Evolutionary conservation across 2,329 filamentous ascomycete species (phyloP), one percentile per base, ranked within the genome.

Genomic region (Nemania abortiva): DNA sequence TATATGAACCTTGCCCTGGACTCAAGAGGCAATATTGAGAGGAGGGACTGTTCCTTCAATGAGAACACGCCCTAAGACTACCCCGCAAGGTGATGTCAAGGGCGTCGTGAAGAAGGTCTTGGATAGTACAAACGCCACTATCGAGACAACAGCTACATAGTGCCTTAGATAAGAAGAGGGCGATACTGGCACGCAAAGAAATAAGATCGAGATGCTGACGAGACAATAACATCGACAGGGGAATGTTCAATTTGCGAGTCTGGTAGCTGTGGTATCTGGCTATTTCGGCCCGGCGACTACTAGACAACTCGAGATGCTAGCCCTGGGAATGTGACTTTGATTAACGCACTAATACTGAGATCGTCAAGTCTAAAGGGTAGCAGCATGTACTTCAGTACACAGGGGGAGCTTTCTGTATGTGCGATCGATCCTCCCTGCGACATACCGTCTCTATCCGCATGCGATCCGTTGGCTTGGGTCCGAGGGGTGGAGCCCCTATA

Each of bases 311-410:
- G 34, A 31, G 29, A 68, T 69, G 65, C 68, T 55, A 53, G 60
- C 64, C 58, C 65, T 62, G 69, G 75, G 77, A 78, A 79, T 79
- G 77, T 75, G 73, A 75, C 71, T 77, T 78, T 73, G 73, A 76
- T 76, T 76, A 75, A 74, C 65, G 71, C 75, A 75, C 75, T 70
- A 71, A 70, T 72, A 75, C 39, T 42, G 5, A 37, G 71, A 76
- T 71, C 73, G 71, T 71, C 74, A 66, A 60, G 69, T 76, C 73
- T 73, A 64, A 67, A 75, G 72, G 74, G 75, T 74, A 73, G 58
- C 54, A 37, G 58, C 71, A 74, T 63, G 72, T 74, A 74, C 68
- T 71, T 61, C 59, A 69, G 67, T 66, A 55, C 53, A 73, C 65
- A 72, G 73, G 73, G 65, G 60, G 45, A 39, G 55, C 22, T 31